Base-by-base conservation (phyloP, 805 yeast species). In the Citeromyces matritensis region DNA sequence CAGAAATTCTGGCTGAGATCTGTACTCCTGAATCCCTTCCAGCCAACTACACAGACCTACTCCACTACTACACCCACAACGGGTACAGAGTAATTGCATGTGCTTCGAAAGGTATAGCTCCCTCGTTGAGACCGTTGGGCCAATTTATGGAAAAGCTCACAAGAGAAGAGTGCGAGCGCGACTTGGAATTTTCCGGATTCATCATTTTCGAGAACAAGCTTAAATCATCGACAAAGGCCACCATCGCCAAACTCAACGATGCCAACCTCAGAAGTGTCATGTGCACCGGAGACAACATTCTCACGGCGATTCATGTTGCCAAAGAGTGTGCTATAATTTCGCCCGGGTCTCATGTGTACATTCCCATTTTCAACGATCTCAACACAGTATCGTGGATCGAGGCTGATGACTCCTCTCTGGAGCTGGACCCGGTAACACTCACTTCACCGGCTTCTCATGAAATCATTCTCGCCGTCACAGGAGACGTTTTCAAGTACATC, bases 281-380 rank as follows among this genome's bases (percentile, higher is more conserved):
- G 98, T 91, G 98, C 52, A 91, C 98, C 0, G 99, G 99, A 33
- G 99, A 91, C 51, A 91, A 91, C 47, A 72, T 91, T 12, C 58
- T 91, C 35, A 91, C 99, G 0, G 98, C 97, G 0, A 70, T 91
- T 13, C 81, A 95, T 52, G 98, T 91, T 11, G 95, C 81, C 3
- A 65, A 73, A 37, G 95, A 88, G 45, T 82, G 94, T 47, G 75
- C 72, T 3, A 58, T 91, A 38, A 53, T 91, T 8, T 51, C 51
- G 3, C 42, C 48, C 1, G 60, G 55, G 9, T 40, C 48, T 2
- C 49, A 55, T 12, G 71, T 77, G 4, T 81, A 59, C 45, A 69
- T 84, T 3, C 94, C 97, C 1, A 49, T 57, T 1, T 63, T 70
- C 35, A 56, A 63, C 8, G 68, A 62, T 24, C 51, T 12, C 10